Evolutionary conservation across 495 filamentous ascomycete genomes (phyloP), one percentile per base, ranked within the genome.

Genomic region (Penicillium lividum): DNA sequence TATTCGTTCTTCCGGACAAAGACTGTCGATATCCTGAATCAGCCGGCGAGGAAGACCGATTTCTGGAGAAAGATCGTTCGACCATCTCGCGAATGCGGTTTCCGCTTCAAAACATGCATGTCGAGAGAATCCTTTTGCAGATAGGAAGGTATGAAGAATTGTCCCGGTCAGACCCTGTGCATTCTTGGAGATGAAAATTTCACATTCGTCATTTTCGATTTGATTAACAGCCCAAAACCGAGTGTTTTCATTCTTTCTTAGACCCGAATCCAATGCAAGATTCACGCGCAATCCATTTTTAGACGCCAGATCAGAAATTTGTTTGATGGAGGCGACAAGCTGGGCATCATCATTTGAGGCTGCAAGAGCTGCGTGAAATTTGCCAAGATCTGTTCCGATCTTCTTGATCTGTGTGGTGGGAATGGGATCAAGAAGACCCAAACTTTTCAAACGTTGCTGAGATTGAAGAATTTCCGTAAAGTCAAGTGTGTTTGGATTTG

Each of bases 181-280:
- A 31, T 81, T 82, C 54, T 83, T 83, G 10, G 84, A 86, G 3
- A 80, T 63, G 49, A 79, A 86, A 10, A 86, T 68, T 27, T 81
- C 76, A 7, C 78, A 51, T 4, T 66, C 69, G 16, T 79, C 73
- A 0, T 63, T 52, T 22, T 85, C 78, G 16, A 74, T 57, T 36
- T 80, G 74, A 54, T 77, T 82, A 3, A 86, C 77, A 16, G 75
- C 78, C 83, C 82, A 86, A 59, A 84, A 85, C 33, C 82, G 79
- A 22, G 64, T 58, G 15, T 78, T 76, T 4, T 70, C 57, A 15
- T 68, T 73, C 15, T 76, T 79, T 47, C 77, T 78, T 43, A 86
- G 79, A 8, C 82, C 84, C 43, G 81, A 84, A 56, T 85, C 79
- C 16, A 85, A 64, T 1, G 80, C 79, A 30, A 76, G 70, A 60